phyloP scores from a whole-genome alignment of 352 stramenopile genomes.

The Nothophytophthora sp. region DNA sequence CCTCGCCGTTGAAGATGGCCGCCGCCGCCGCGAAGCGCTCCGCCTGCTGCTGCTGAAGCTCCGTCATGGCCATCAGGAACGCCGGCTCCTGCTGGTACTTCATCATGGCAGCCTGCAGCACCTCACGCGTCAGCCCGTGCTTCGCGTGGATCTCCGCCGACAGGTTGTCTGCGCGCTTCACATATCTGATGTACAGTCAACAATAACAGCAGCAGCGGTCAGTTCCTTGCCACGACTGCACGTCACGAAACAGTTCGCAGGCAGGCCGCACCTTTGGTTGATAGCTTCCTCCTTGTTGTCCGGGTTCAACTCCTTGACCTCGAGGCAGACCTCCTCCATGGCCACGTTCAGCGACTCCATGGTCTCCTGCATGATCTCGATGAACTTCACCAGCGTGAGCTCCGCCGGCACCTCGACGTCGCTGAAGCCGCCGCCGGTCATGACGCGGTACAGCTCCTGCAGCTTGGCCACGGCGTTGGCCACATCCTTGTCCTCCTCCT shows the following conservation, averaged over 20 bases:
- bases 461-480: slow-evolving; percentile 83
- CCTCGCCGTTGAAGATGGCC: slow-evolving; percentile 87
- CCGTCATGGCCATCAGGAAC: slow-evolving; percentile 87
- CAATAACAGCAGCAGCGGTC: not conserved
- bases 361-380: slow-evolving; percentile 90
- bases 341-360: slow-evolving; percentile 90
- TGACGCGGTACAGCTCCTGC: slow-evolving; percentile 88
- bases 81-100: slow-evolving; percentile 89
- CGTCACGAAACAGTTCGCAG: not conserved
- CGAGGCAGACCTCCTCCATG: slow-evolving; percentile 88
- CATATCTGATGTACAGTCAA: slow-evolving; percentile 63
- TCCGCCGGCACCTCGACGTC: slow-evolving; percentile 83
- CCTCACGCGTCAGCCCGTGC: slow-evolving; percentile 84
- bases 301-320: slow-evolving; percentile 87
- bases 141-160: slow-evolving; percentile 88
- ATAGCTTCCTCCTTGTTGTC: slow-evolving; percentile 91
- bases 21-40: slow-evolving; percentile 82
- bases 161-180: slow-evolving; percentile 84
- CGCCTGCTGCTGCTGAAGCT: slow-evolving; percentile 86
- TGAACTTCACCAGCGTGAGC: slow-evolving; percentile 87
- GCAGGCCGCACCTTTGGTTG: slow-evolving; percentile 57
- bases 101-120: slow-evolving; percentile 91
- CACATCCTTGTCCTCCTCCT: slow-evolving; percentile 87
- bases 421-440: slow-evolving; percentile 80
- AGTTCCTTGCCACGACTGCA: too few species aligned